Evolutionary conservation across 208 protist genomes (phyloP).

Genomic region (Trypanosoma cruzi): DNA sequence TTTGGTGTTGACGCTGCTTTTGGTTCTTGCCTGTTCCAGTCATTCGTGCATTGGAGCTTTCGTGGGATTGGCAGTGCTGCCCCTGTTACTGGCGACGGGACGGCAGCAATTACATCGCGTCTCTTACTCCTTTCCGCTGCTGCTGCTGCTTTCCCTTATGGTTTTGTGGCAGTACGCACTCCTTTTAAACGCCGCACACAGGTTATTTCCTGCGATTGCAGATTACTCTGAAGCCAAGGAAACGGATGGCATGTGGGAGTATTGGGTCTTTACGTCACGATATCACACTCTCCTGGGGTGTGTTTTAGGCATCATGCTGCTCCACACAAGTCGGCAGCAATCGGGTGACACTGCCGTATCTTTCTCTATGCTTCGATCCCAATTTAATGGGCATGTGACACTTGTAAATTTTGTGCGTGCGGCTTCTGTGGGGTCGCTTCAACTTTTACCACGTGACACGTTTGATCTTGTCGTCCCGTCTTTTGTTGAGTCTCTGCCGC

Average conservation of each 20-base stretch:
- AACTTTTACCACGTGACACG: conserved; percentile 9
- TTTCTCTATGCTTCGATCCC: conserved; percentile 10
- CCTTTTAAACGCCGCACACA: conserved; percentile 1
- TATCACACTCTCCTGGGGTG: neutral
- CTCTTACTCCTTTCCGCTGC: neutral
- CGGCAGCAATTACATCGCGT: conserved; percentile 10
- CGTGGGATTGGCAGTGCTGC: conserved; percentile 9
- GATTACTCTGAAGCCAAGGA: neutral
- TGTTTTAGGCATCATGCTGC: conserved; percentile 19
- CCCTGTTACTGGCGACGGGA: conserved; percentile 2
- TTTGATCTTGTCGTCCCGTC: conserved; percentile 25
- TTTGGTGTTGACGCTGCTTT: conserved; percentile 24
- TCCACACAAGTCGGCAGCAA: conserved; percentile 31
- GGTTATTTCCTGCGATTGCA: conserved; percentile 10
- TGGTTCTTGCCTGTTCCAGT: conserved; percentile 3
- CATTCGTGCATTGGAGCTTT: conserved; percentile 11
- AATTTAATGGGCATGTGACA: conserved; percentile 15
- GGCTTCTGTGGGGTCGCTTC: conserved; percentile 15
- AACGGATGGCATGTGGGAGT: conserved; percentile 4
- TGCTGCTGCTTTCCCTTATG: neutral
- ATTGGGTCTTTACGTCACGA: conserved; percentile 27
- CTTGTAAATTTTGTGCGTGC: conserved; percentile 19
- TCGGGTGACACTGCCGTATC: neutral
- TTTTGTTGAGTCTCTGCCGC: conserved; percentile 13
- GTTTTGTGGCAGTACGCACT: conserved; percentile 25